Evolutionary conservation across 192 early-diverging fungal genomes (phyloP), one percentile per base, ranked within the genome.

Genomic region (Backusella tarrabulga): DNA sequence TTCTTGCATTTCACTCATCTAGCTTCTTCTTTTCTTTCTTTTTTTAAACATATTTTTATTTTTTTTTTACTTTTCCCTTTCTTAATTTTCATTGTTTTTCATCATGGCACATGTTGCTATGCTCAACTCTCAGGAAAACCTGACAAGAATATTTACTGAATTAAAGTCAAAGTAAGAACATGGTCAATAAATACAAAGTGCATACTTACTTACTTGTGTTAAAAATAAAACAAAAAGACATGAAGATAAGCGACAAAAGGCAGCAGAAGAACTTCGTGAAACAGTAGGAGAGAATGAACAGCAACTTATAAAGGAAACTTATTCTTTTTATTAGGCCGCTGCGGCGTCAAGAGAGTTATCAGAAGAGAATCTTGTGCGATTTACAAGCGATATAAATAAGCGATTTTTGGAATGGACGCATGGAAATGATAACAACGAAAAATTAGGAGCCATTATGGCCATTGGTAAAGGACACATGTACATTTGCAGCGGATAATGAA

Each of bases 361-460:
- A 15, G 92, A 88, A 32, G 92, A 95, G 66, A 85, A 85, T 35
- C 87, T 92, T 52, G 88, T 89, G 42, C 89, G 90, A 77, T 94
- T 96, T 76, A 90, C 91, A 56, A 91, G 89, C 73, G 93, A 96
- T 44, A 87, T 96, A 67, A 94, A 95, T 81, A 85, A 89, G 68
- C 85, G 90, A 12, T 94, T 96, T 52, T 95, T 93, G 85, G 91
- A 94, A 77, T 84, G 94, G 3, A 89, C 95, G 32, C 90, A 94
- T 74, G 88, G 89, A 71, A 87, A 81, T 26, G 94, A 96, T 68
- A 90, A 87, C 74, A 83, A 88, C 54, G 92, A 95, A 79, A 95
- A 95, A 79, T 85, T 95, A 23, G 93, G 92, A 23, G 95, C 92
- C 34, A 91, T 96, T 70, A 78, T 92, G 35, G 92, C 92, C 38